phyloP scores from a whole-genome alignment of 768 basidiomycete genomes.

The Mycena crocata region DNA sequence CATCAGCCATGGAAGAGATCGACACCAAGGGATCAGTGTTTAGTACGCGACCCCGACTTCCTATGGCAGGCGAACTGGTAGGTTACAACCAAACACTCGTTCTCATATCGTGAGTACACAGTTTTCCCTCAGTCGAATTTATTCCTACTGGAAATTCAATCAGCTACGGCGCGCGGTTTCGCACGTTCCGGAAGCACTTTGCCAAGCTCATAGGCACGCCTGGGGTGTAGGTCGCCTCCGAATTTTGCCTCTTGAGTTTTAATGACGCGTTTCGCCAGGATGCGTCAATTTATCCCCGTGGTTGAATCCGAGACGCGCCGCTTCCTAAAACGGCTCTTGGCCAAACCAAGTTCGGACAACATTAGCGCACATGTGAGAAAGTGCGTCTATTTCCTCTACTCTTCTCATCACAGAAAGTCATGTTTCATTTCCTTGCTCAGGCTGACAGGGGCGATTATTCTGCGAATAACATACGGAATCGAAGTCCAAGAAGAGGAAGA shows the following conservation, averaged over 20 bases:
- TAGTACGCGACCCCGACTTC: slow-evolving; percentile 59
- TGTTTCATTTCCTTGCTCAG: slow-evolving; percentile 40
- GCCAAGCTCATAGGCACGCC: slow-evolving; percentile 54
- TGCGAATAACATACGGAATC: slow-evolving; percentile 67
- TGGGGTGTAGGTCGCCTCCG: slow-evolving; percentile 20
- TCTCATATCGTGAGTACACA: slow-evolving; percentile 45
- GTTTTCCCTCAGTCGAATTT: neutral
- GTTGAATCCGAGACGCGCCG: slow-evolving; percentile 49
- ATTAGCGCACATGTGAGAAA: slow-evolving; percentile 52
- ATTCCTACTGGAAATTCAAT: neutral
- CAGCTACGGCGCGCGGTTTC: slow-evolving; percentile 55
- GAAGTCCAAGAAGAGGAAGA: slow-evolving; percentile 64
- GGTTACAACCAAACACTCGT: slow-evolving; percentile 60
- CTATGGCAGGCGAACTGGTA: slow-evolving; percentile 63
- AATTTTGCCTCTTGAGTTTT: neutral
- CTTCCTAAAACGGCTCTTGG: slow-evolving; percentile 52
- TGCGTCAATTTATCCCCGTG: slow-evolving; percentile 46
- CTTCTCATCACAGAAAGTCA: neutral
- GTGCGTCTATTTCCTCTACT: slow-evolving; percentile 39
- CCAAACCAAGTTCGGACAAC: slow-evolving; percentile 42
- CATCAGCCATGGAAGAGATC: slow-evolving; percentile 55
- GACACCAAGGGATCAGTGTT: slow-evolving; percentile 61
- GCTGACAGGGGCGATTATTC: slow-evolving; percentile 64
- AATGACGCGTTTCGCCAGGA: neutral
- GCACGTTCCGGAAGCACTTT: slow-evolving; percentile 58